phyloP scores from a whole-genome alignment of 176 grass and related monocot species.

The Alopecurus myosuroides region DNA sequence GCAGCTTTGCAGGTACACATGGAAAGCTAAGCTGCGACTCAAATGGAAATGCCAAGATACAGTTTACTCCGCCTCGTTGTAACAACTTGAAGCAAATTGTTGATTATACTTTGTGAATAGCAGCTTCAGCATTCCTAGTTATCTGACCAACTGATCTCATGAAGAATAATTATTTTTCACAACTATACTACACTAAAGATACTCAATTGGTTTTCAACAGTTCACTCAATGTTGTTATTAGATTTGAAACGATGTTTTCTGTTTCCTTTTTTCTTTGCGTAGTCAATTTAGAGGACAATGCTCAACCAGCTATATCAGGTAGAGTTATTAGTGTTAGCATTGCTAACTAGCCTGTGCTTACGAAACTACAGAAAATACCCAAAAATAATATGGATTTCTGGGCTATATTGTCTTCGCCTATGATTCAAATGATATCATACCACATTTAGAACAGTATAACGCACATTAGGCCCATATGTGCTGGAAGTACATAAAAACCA shows the following conservation, averaged over 20 bases:
- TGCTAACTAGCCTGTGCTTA: background rate
- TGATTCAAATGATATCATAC: background rate
- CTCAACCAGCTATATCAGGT: background rate
- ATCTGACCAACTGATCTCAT: background rate
- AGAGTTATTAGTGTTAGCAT: background rate
- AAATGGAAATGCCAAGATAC: background rate
- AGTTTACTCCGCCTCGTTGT: background rate
- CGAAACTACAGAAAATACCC: background rate
- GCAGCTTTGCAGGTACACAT: background rate
- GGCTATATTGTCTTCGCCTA: background rate
- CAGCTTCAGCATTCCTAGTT: background rate
- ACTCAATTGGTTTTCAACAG: background rate
- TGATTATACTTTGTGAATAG: background rate
- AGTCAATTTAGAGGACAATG: background rate
- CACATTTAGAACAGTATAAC: background rate
- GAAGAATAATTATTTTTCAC: background rate
- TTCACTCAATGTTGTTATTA: background rate
- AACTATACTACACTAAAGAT: background rate
- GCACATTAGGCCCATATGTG: background rate
- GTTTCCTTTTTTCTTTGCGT: background rate
- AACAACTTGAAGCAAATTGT: background rate
- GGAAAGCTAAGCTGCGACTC: background rate
- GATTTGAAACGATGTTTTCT: background rate
- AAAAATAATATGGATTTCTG: background rate
- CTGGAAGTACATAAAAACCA: constrained; percentile 1